These are phyloP conservation scores for Talaromyces liani DNA, from an alignment of 495 filamentous ascomycete genomes.

Conservation along the genomic window DNA sequence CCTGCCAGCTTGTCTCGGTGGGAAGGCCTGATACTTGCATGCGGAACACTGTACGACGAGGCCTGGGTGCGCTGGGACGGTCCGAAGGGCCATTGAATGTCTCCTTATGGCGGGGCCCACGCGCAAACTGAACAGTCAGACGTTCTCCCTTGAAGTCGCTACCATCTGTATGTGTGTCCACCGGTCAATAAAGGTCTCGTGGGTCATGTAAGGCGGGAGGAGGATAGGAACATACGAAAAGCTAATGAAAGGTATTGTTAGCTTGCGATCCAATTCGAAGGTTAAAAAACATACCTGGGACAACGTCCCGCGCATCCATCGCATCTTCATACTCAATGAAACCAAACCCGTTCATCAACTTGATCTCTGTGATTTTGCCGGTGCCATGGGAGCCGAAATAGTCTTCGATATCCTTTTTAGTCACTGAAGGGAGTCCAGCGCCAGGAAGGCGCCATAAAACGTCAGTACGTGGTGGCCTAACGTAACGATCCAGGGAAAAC, in stretches of 20 bases:
- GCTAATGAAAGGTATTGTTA: constrained; percentile 23
- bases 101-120: constrained; percentile 85
- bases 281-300: constrained; percentile 60
- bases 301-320: constrained; percentile 93
- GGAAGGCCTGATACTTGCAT: constrained; percentile 98
- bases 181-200: constrained; percentile 13
- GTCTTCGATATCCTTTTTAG: constrained; percentile 91
- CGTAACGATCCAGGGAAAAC: constrained; percentile 15
- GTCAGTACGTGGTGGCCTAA: constrained; percentile 19
- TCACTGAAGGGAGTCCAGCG: constrained; percentile 52
- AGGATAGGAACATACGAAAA: constrained; percentile 41
- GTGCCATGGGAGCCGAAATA: constrained; percentile 94
- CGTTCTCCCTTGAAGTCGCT: constrained; percentile 97
- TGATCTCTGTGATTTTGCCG: constrained; percentile 96
- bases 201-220: background rate
- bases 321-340: constrained; percentile 99
- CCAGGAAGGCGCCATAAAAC: constrained; percentile 19
- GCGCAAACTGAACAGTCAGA: constrained; percentile 94
- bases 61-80: constrained; percentile 72
- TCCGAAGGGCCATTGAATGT: constrained; percentile 58
- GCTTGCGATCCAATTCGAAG: background rate
- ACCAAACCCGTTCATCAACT: constrained; percentile 99
- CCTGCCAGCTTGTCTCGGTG: constrained; percentile 99
- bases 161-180: constrained; percentile 57
- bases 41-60: constrained; percentile 86